Conservation (phyloP, 495 filamentous ascomycete species). For the Aspergillus sclerotioniger region DNA sequence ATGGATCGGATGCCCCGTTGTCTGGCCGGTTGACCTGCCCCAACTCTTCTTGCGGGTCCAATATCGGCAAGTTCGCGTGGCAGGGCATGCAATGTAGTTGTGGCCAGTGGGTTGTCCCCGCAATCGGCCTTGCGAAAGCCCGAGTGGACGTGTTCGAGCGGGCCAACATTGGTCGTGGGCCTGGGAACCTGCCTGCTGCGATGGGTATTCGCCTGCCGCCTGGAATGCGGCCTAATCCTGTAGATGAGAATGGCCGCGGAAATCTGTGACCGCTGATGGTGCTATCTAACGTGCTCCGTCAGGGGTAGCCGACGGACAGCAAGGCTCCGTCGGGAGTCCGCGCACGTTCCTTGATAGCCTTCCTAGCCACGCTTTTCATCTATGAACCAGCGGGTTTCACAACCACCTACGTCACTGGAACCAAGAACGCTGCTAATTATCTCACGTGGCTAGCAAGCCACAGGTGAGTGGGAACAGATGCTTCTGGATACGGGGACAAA, state of each 20-base stretch:
- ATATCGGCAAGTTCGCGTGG: constrained; percentile 93
- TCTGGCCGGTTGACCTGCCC: constrained; percentile 84
- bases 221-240: constrained; percentile 32
- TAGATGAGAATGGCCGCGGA: constrained; percentile 28
- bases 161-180: constrained; percentile 20
- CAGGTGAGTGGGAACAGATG: no score
- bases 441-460: background rate
- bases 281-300: background rate
- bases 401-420: constrained; percentile 20
- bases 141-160: constrained; percentile 64
- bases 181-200: constrained; percentile 23
- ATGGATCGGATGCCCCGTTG: constrained; percentile 53
- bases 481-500: background rate
- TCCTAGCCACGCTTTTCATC: background rate
- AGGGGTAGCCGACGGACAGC: background rate
- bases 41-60: constrained; percentile 66
- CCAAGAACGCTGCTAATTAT: constrained; percentile 12
- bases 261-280: constrained; percentile 28
- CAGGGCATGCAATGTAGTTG: constrained; percentile 93
- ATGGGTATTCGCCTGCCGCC: constrained; percentile 44
- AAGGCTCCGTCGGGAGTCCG: background rate
- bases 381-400: background rate
- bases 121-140: constrained; percentile 76
- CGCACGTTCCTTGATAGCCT: background rate
- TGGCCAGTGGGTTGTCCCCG: constrained; percentile 86